Conservation (phyloP, 169 alveolate genomes). For the Pseudocohnilembus persalinus region DNA sequence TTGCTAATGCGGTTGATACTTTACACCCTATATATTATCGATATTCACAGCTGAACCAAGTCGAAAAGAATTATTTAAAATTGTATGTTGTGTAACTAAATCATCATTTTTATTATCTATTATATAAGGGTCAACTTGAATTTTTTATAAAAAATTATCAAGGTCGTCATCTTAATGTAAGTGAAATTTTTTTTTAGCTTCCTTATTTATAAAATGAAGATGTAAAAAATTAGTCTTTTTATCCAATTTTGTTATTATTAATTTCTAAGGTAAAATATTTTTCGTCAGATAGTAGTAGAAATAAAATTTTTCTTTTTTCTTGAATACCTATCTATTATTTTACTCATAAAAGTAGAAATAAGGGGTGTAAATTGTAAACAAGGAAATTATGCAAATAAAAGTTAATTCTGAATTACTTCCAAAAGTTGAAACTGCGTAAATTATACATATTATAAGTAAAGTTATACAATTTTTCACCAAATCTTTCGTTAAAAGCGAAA, state of each 20-base stretch:
- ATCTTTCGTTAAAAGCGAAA: not conserved
- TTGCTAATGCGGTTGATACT: not conserved
- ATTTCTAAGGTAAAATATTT: not conserved
- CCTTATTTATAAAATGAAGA: not conserved
- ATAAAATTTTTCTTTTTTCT: not conserved
- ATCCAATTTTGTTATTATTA: not conserved
- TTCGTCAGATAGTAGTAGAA: not conserved
- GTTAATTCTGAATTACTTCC: not conserved
- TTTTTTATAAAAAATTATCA: not conserved
- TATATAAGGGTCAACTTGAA: not conserved
- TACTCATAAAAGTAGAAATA: not conserved
- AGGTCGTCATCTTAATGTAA: not conserved
- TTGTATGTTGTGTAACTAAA: not conserved
- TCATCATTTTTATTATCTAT: not conserved
- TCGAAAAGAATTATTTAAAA: not conserved
- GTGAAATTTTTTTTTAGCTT: not conserved
- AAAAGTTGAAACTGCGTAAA: not conserved
- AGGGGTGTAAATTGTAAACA: not conserved
- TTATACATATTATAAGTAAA: not conserved
- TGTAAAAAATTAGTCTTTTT: too few species aligned
- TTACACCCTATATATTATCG: not conserved
- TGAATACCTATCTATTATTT: not conserved
- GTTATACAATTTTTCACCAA: not conserved
- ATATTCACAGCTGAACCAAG: not conserved
- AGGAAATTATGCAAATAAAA: not conserved